Conservation (phyloP, 257 asterid species). For the Gentiana macrophylla region DNA sequence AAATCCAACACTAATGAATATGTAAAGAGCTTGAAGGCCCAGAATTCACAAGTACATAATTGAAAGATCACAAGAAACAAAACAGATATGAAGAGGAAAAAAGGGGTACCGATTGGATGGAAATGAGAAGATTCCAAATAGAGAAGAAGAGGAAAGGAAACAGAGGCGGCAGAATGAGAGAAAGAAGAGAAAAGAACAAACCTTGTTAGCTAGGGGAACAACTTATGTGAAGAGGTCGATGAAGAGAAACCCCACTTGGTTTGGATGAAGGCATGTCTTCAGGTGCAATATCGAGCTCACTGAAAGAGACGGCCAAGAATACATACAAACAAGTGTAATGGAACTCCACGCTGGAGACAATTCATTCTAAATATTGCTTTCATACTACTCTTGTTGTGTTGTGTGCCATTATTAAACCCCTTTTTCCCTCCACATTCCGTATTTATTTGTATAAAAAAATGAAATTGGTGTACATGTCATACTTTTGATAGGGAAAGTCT, state of each 20-base stretch:
- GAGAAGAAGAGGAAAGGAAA: background rate
- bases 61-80: too few relatives aligned
- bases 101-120: background rate
- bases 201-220: background rate
- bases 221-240: conserved; percentile 4
- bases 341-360: conserved; percentile 25
- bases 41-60: too few relatives aligned
- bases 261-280: conserved; percentile 22
- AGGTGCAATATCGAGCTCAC: conserved; percentile 26
- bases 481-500: too few relatives aligned
- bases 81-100: background rate
- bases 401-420: too few relatives aligned
- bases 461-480: too few relatives aligned
- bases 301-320: conserved; percentile 2
- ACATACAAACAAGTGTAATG: conserved; percentile 8
- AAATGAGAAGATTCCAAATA: background rate
- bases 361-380: conserved; percentile 7
- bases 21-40: too few relatives aligned
- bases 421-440: too few relatives aligned
- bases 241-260: conserved; percentile 16
- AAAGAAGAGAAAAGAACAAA: background rate
- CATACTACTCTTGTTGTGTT: too few relatives aligned
- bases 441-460: too few relatives aligned
- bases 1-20: too few relatives aligned
- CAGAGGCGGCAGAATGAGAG: background rate